Evolutionary conservation across 495 filamentous ascomycete genomes (phyloP), one percentile per base, ranked within the genome.

Genomic region (Corynascus novoguineensis): DNA sequence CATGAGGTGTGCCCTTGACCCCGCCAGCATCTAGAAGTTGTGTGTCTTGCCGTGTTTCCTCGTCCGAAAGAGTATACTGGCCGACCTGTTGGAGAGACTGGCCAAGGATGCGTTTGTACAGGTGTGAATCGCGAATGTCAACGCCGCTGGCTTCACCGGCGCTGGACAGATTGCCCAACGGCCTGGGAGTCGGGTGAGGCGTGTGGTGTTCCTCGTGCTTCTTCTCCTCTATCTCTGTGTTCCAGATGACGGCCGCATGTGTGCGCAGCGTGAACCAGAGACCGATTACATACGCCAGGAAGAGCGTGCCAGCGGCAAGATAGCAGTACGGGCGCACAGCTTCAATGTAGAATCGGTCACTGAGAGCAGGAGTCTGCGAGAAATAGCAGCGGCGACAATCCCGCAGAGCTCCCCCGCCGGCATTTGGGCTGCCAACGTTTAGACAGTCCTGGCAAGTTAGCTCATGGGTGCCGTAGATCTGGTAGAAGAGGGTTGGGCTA

Each of bases 391-490:
- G 82, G 48, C 90, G 85, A 64, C 93, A 99, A 70, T 97, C 90
- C 21, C 77, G 47, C 3, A 63, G 67, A 35, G 69, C 65, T 22
- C 64, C 66, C 27, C 65, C 66, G 21, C 63, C 63, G 12, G 62
- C 72, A 50, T 65, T 64, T 12, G 73, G 54, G 22, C 71, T 73
- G 60, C 74, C 68, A 37, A 73, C 68, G 32, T 78, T 74, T 50
- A 76, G 67, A 72, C 93, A 98, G 57, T 85, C 80, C 68, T 86
- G 83, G 70, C 93, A 98, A 51, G 86, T 91, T 31, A 98, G 78
- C 75, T 98, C 91, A 68, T 98, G 95, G 55, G 91, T 95, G 56
- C 93, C 93, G 73, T 96, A 97, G 41, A 99, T 96, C 64, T 97
- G 91, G 72, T 97, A 99, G 73, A 99, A 99, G n/a, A 97, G 77